A percentile compares a stretch with the other conserved stretches of the same genome.
These are phyloP conservation scores for Nicotiana tomentosiformis DNA, from an alignment of 257 asterid genomes.

Conservation along the genomic window DNA sequence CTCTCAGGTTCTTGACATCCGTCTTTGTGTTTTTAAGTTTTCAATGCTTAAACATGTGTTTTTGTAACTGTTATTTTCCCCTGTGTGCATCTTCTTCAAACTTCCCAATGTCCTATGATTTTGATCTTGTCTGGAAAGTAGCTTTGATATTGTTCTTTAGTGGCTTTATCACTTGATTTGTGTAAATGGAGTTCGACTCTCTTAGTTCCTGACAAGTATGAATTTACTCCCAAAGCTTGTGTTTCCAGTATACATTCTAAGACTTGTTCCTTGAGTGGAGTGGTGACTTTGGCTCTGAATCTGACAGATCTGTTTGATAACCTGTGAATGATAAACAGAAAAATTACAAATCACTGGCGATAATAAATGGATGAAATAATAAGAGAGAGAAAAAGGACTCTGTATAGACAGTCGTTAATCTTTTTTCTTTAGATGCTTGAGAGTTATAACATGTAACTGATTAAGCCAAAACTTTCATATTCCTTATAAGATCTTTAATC, in stretches of 20 bases:
- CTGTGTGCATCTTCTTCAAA: not conserved
- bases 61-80: not conserved
- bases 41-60: not conserved
- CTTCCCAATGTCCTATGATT: not conserved
- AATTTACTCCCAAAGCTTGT: not conserved
- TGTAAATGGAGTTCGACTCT: not conserved
- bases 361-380: not conserved
- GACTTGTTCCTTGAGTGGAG: not conserved
- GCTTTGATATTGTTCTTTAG: not conserved
- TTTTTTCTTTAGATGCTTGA: not conserved
- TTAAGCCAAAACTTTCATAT: not conserved
- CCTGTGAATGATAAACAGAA: not conserved
- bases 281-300: not conserved
- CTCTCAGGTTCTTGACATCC: conserved; percentile 23
- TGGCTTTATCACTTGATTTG: not conserved
- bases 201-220: not conserved
- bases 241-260: not conserved
- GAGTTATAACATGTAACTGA: not conserved
- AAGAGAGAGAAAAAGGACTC: not conserved
- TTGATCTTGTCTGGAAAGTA: not conserved
- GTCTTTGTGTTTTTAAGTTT: not conserved
- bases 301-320: not conserved
- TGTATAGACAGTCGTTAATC: not conserved
- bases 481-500: not conserved
- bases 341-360: not conserved